Percentiles rank a stretch among this genome's conserved stretches.
Evolutionary conservation across 2,329 filamentous ascomycete genomes (phyloP).

Genomic region (Fusarium kyushuense): DNA sequence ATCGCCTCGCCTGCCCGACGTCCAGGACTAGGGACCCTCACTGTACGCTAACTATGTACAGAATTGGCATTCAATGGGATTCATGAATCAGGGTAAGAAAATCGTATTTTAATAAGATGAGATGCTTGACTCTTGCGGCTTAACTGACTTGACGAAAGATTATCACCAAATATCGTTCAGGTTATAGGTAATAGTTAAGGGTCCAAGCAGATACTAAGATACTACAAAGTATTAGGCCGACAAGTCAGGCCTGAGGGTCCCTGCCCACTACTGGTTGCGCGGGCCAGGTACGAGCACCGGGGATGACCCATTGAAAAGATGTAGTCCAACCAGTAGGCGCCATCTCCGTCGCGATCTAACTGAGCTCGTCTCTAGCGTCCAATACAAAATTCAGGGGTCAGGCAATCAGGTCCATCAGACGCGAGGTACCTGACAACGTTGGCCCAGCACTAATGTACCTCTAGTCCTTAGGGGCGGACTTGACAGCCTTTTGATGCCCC

Average conservation of each 20-base stretch:
- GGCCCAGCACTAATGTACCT: conserved; percentile 40
- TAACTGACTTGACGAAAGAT: conserved; percentile 1
- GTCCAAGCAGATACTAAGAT: conserved; percentile 37
- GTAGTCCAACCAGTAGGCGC: conserved; percentile 37
- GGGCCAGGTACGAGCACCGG: conserved; percentile 41
- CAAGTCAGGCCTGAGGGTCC: conserved; percentile 26
- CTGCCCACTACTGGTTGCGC: conserved; percentile 39
- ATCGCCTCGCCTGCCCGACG: conserved; percentile 12
- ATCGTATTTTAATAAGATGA: conserved; percentile 22
- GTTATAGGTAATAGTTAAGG: conserved; percentile 34
- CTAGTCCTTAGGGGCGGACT: conserved; percentile 35
- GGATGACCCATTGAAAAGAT: conserved; percentile 14
- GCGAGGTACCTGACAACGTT: conserved; percentile 40
- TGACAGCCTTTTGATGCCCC: conserved; percentile 42
- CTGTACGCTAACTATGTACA: not conserved
- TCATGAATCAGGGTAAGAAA: conserved; percentile 8
- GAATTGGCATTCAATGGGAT: not conserved
- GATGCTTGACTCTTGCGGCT: conserved; percentile 5
- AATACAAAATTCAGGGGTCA: conserved; percentile 38
- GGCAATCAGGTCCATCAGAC: conserved; percentile 26
- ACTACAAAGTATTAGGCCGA: not conserved
- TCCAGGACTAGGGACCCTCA: not conserved
- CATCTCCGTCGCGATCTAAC: conserved; percentile 22
- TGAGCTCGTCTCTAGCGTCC: conserved; percentile 16
- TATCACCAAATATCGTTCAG: conserved; percentile 16